These are phyloP conservation scores for Paramecium sexaurelia DNA, from an alignment of 73 alveolate species.

Conservation along the genomic window DNA sequence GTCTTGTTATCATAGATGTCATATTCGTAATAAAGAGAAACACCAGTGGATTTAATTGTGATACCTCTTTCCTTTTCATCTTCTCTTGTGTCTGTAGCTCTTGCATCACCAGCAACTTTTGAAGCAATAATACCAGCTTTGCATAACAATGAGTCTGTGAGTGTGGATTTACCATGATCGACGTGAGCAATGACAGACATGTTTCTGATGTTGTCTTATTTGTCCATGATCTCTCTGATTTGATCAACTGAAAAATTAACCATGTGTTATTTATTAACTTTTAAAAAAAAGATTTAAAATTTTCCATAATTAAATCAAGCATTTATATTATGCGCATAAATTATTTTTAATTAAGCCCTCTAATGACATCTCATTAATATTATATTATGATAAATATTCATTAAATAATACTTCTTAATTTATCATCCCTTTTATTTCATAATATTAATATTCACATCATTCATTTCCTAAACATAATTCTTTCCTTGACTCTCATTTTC, in stretches of 20 bases:
- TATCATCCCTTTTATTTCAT: neutral
- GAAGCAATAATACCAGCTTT: constrained; percentile 98
- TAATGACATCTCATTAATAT: neutral
- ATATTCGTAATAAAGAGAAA: constrained; percentile 95
- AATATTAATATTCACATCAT: neutral
- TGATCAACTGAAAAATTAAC: constrained; percentile 98
- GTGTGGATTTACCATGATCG: constrained; percentile 99
- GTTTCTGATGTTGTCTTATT: constrained; percentile 96
- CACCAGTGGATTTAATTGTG: constrained; percentile 99
- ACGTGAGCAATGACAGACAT: constrained; percentile 98
- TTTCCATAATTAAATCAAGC: neutral
- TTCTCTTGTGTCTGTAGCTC: constrained; percentile 98
- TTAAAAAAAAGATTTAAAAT: neutral
- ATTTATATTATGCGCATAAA: neutral
- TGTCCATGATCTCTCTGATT: constrained; percentile 97
- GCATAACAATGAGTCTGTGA: constrained; percentile 93
- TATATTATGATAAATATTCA: neutral
- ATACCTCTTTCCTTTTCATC: constrained; percentile 99
- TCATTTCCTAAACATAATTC: neutral
- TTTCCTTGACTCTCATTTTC: no score
- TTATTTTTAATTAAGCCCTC: neutral
- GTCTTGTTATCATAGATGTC: constrained; percentile 75
- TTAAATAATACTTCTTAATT: neutral
- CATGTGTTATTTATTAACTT: constrained; percentile 70
- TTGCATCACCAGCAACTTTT: constrained; percentile 98